Evolutionary conservation across 2,329 filamentous ascomycete genomes (phyloP), one percentile per base, ranked within the genome.

Genomic region (Cordyceps fumosorosea): DNA sequence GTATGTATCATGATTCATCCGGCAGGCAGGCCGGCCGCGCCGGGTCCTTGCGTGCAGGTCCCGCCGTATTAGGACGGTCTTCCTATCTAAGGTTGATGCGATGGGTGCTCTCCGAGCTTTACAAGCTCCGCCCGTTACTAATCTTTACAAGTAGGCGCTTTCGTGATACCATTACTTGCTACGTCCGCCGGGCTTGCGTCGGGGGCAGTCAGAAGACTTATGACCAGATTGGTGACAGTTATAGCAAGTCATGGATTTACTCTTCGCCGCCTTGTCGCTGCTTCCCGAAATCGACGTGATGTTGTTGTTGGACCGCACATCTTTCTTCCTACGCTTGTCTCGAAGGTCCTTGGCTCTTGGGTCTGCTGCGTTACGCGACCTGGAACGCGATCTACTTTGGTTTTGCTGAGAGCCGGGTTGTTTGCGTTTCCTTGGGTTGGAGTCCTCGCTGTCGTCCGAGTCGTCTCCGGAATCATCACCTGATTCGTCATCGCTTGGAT

Each of bases 201-300:
- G 75, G 2, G 84, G 80, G 69, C 87, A 89, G 22, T 85, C 79
- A 54, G 72, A 75, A 58, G 78, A 78, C 65, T 80, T 81, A 71
- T 90, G 88, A 1, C 87, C 87, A 40, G 77, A 75, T 65, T 84
- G 78, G 18, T 85, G 82, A 70, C 88, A 90, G 20, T 75, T 80
- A 72, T 82, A 84, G 70, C 88, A 90, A 52, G 76, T 77, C 65
- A 73, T 67, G 26, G 66, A 34, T 53, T 70, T 71, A 58, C 59
- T 61, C 51, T 62, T 67, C n/a, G 66, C 59, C 2, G 70, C 62
- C 42, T 66, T 68, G 45, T 64, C 68, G 20, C 73, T 74, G 2
- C 67, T 69, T 2, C 70, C 69, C n/a, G 87, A 89, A 53, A 90
- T 84, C 1, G 85, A 87, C 5, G 79, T 81, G 62, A 87, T 71